Evolutionary conservation across 2,329 filamentous ascomycete genomes (phyloP), one percentile per base, ranked within the genome.

Genomic region (Whalleya microplaca): DNA sequence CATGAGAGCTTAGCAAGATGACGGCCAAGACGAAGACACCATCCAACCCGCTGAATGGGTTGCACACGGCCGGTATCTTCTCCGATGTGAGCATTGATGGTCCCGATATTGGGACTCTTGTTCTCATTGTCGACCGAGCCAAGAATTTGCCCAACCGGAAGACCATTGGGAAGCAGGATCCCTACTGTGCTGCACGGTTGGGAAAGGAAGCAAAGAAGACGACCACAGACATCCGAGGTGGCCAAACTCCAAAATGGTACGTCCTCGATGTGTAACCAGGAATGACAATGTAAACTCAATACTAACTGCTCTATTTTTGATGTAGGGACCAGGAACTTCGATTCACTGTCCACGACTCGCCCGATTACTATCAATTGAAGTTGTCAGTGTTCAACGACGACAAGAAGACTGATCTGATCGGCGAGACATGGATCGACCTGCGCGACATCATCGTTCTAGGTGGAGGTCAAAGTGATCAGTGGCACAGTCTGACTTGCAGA

Each of bases 201-300:
- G 95, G 94, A 32, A 99, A 99, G 75, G 93, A 98, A 76, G 95
- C 95, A 46, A 96, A 96, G 79, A 97, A 97, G 82, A 99, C 95
- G 2, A 89, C 89, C 41, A 97, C 94, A 3, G 95, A 99, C 75
- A 87, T 94, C 66, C 84, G 95, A 70, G 95, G 95, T 62, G 95
- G 95, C 42, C 95, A 99, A 76, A 98, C 95, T 41, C 95, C 95
- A 7, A 88, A 85, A 83, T 99, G 95, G 95, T 97, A 84, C 73
- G 86, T 74, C 52, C 48, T 47, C 14, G 29, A 56, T 16, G 23
- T 27, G 9, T 21, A 37, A 9, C 40, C 42, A 43, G 16, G 14
- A 37, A 8, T 50, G 29, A 32, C 23, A 23, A n/a, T n/a, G 21
- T 18, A 32, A 37, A 46, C 4, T 23, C 23, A 55, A 41, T 46